phyloP scores from a whole-genome alignment of 23 red algal genomes.

The Gracilaria gracilis region DNA sequence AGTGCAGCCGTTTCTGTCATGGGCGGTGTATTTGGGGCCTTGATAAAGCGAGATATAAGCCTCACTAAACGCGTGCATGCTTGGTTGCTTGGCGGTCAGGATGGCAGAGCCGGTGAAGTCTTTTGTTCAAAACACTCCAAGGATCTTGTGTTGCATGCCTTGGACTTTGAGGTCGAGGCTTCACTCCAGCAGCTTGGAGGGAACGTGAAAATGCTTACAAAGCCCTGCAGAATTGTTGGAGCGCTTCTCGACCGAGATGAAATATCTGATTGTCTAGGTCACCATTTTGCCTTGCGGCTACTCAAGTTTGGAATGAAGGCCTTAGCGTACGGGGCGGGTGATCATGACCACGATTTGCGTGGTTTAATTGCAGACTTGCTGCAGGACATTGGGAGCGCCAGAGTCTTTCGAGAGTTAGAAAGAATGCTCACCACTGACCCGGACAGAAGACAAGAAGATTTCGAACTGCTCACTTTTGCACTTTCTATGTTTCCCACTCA shows the following conservation, averaged over 20 bases:
- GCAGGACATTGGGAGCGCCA: constrained; percentile 60
- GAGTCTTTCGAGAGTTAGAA: constrained; percentile 69
- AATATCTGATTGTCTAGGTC: constrained; percentile 60
- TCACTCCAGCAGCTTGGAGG: constrained; percentile 12
- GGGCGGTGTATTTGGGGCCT: constrained; percentile 65
- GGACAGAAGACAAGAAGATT: constrained; percentile 53
- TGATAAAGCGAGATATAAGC: constrained; percentile 74
- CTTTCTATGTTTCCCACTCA: constrained; percentile 62
- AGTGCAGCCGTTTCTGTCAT: constrained; percentile 64
- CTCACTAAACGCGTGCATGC: constrained; percentile 83
- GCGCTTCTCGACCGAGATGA: constrained; percentile 69
- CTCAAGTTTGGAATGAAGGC: constrained; percentile 58
- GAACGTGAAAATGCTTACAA: constrained; percentile 28
- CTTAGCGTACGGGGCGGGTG: neutral
- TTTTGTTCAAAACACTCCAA: constrained; percentile 61
- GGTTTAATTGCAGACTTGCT: constrained; percentile 52
- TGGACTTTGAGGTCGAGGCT: constrained; percentile 44
- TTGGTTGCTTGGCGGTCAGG: constrained; percentile 74
- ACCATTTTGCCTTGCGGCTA: constrained; percentile 65
- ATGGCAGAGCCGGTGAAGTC: constrained; percentile 17
- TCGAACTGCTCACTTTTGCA: constrained; percentile 70
- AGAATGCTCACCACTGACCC: constrained; percentile 47
- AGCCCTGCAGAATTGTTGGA: constrained; percentile 53
- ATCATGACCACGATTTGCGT: constrained; percentile 50
- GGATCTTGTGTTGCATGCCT: constrained; percentile 33